A percentile compares a stretch with the other conserved stretches of the same genome.
Conservation (phyloP, 2,329 filamentous ascomycete genomes). For the Dactylellina drechsleri region DNA sequence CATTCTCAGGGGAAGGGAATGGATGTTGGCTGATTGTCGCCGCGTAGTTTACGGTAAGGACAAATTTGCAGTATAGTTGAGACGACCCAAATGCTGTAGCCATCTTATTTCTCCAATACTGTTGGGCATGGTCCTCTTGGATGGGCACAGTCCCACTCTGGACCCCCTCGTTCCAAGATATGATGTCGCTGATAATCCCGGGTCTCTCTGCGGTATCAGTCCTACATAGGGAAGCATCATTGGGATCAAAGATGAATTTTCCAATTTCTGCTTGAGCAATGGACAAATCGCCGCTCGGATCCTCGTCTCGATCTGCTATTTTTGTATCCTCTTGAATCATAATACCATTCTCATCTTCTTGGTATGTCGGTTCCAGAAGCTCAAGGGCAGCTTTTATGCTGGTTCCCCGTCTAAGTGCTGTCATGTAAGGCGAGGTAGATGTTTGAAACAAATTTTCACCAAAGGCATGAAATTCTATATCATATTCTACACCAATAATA, state of each 20-base stretch:
- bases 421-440: neutral
- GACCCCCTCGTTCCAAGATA: conserved; percentile 9
- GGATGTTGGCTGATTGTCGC: no score
- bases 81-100: neutral
- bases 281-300: neutral
- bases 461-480: neutral
- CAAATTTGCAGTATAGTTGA: conserved; percentile 1
- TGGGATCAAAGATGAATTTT: neutral
- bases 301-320: neutral
- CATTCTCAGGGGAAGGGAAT: neutral
- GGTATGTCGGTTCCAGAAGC: conserved; percentile 13
- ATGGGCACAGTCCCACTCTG: neutral
- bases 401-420: conserved; percentile 11
- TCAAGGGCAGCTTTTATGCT: conserved; percentile 24
- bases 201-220: neutral
- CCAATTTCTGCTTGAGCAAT: neutral
- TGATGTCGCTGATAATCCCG: conserved; percentile 1
- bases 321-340: neutral
- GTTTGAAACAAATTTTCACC: conserved; percentile 4
- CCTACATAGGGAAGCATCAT: neutral
- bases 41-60: neutral
- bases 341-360: conserved; percentile 2
- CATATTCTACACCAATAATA: neutral
- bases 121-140: neutral
- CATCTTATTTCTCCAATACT: conserved; percentile 10